Conservation (phyloP, 768 basidiomycete genomes). For the Naematelia encephala region DNA sequence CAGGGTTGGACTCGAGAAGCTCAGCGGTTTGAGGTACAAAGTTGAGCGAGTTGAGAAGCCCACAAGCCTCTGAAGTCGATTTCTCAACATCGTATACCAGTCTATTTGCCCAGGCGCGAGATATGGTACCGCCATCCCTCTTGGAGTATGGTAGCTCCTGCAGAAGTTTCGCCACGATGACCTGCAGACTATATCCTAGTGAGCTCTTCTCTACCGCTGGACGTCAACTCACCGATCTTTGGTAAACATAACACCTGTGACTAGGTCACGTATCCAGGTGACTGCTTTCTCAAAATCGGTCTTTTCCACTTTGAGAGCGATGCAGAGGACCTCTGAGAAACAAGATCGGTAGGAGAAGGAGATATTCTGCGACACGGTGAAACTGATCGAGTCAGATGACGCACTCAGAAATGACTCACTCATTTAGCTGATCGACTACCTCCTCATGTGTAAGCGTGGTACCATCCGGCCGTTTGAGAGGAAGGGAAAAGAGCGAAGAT, state of each 20-base stretch:
- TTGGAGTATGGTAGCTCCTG: slow-evolving; percentile 89
- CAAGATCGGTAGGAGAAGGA: slow-evolving; percentile 61
- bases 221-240: slow-evolving; percentile 37
- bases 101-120: slow-evolving; percentile 66
- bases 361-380: slow-evolving; percentile 78
- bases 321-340: slow-evolving; percentile 70
- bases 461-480: slow-evolving; percentile 68
- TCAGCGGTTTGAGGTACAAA: slow-evolving; percentile 72
- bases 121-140: slow-evolving; percentile 77
- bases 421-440: slow-evolving; percentile 82
- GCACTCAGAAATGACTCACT: slow-evolving; percentile 59
- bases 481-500: slow-evolving; percentile 81
- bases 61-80: slow-evolving; percentile 66
- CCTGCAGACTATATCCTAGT: too few species aligned
- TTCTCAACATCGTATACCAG: slow-evolving; percentile 63
- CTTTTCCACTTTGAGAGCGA: slow-evolving; percentile 80
- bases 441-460: slow-evolving; percentile 75
- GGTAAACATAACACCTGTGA: slow-evolving; percentile 39
- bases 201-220: slow-evolving; percentile 49
- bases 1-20: slow-evolving; percentile 69
- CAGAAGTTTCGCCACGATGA: slow-evolving; percentile 79
- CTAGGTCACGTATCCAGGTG: slow-evolving; percentile 59
- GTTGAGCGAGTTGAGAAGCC: slow-evolving; percentile 70
- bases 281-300: slow-evolving; percentile 75
- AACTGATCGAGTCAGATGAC: slow-evolving; percentile 22